Percentiles rank a stretch among this genome's conserved stretches.
phyloP scores from a whole-genome alignment of 306 rosid species.

The Rosa persica region DNA sequence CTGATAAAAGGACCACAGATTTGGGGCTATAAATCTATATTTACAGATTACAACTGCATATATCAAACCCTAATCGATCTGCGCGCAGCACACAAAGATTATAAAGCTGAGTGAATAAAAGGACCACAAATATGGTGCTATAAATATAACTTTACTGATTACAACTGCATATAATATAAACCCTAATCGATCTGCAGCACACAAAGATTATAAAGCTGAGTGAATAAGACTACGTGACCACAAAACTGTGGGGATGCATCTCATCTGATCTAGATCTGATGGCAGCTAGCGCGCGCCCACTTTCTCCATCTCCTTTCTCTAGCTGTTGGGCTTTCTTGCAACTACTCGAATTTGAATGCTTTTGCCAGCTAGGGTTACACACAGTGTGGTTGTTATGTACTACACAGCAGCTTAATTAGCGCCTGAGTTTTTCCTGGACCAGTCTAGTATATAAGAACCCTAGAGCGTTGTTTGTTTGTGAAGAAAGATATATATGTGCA shows the following conservation, averaged over 20 bases:
- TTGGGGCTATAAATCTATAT: not conserved
- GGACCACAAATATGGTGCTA: conserved; percentile 3
- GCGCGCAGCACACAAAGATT: not conserved
- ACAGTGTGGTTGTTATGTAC: not conserved
- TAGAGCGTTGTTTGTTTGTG: conserved; percentile 1
- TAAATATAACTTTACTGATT: not conserved
- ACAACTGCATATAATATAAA: not conserved
- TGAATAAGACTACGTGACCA: not conserved
- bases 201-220: not conserved
- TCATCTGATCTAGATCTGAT: not conserved
- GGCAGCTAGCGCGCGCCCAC: not conserved
- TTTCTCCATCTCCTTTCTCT: not conserved
- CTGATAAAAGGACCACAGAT: conserved; percentile 38
- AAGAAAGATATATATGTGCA: not conserved
- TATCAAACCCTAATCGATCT: not conserved
- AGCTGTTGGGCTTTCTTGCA: not conserved
- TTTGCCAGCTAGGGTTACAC: conserved; percentile 7
- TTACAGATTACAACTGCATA: not conserved
- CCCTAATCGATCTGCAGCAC: not conserved
- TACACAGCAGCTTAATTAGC: not conserved
- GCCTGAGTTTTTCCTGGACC: conserved; percentile 34
- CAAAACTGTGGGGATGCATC: conserved; percentile 2
- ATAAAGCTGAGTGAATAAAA: not conserved
- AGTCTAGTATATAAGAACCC: conserved; percentile 17
- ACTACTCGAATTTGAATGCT: not conserved